A percentile compares a stretch with the other conserved stretches of the same genome.
phyloP scores from a whole-genome alignment of 2,329 filamentous ascomycete genomes.

The Dryadomyces quercus-mongolicae region DNA sequence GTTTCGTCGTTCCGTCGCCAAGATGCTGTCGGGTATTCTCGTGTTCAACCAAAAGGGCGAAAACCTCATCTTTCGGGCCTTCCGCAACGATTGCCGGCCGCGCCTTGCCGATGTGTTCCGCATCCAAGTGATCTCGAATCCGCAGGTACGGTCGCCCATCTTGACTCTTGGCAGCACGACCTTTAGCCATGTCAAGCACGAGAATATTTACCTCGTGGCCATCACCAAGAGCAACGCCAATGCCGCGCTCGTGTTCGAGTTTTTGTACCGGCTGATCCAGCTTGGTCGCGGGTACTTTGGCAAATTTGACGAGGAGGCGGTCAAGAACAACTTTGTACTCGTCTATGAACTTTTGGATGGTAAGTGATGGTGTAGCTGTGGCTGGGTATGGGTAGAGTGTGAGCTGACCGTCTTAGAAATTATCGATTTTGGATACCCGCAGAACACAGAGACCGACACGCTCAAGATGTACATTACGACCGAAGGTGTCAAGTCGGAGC shows the following conservation, averaged over 20 bases:
- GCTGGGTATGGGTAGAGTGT: background rate
- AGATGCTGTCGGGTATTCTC: conserved; percentile 91
- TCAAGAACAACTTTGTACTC: conserved; percentile 99
- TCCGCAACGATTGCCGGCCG: conserved; percentile 95
- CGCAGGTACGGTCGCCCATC: conserved; percentile 94
- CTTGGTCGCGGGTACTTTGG: conserved; percentile 94
- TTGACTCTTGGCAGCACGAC: conserved; percentile 94
- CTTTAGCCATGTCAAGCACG: conserved; percentile 98
- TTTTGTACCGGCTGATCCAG: conserved; percentile 82
- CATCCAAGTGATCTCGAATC: conserved; percentile 98
- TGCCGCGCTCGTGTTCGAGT: conserved; percentile 94
- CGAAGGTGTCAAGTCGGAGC: conserved; percentile 90
- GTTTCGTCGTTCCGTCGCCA: conserved; percentile 18
- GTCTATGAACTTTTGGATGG: conserved; percentile 95
- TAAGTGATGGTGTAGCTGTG: conserved; percentile 27
- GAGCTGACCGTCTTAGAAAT: conserved; percentile 53
- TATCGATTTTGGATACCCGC: conserved; percentile 95
- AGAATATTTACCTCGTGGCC: conserved; percentile 96
- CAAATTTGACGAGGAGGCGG: conserved; percentile 97
- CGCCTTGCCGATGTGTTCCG: conserved; percentile 97
- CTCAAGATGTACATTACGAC: conserved; percentile 99
- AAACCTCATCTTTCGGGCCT: conserved; percentile 98
- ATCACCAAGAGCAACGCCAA: conserved; percentile 99
- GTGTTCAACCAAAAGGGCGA: conserved; percentile 99
- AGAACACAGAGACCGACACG: conserved; percentile 97